These are phyloP conservation scores for Trypanosoma boissoni DNA, from an alignment of 208 protist species.

Conservation along the genomic window DNA sequence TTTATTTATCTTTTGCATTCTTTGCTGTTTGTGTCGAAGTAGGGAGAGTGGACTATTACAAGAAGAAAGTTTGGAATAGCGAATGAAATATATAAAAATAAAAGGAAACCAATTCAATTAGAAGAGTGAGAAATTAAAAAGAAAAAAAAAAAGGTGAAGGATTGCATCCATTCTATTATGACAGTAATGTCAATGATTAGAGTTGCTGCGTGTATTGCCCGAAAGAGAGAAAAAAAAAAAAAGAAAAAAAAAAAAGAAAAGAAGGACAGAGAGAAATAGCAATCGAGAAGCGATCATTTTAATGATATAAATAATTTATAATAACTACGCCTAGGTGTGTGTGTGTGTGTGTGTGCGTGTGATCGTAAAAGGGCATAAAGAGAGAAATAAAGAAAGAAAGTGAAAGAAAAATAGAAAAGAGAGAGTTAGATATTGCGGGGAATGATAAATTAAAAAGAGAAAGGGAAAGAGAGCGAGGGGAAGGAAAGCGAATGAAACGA, in stretches of 20 bases:
- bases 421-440: not conserved
- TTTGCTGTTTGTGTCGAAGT: no score
- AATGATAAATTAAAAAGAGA: slow-evolving; percentile 1
- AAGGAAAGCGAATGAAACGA: slow-evolving; percentile 12
- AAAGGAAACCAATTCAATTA: no score
- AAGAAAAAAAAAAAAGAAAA: slow-evolving; percentile 10
- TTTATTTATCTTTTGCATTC: no score
- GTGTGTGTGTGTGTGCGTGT: not conserved
- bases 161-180: not conserved
- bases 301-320: no score
- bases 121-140: not conserved
- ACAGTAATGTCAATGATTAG: no score
- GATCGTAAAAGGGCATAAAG: not conserved
- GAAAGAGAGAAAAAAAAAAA: slow-evolving; percentile 2
- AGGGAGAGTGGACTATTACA: no score
- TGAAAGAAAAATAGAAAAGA: slow-evolving; percentile 1
- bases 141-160: not conserved
- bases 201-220: not conserved
- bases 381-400: not conserved
- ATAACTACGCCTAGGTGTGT: not conserved
- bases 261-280: not conserved
- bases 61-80: no score
- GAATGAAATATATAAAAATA: not conserved
- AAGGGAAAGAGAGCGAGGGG: slow-evolving; percentile 13
- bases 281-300: no score